Percentiles rank a stretch among this genome's conserved stretches.
Conservation (phyloP, 1,139 yeast genomes). For the Pneumocystis sp. region DNA sequence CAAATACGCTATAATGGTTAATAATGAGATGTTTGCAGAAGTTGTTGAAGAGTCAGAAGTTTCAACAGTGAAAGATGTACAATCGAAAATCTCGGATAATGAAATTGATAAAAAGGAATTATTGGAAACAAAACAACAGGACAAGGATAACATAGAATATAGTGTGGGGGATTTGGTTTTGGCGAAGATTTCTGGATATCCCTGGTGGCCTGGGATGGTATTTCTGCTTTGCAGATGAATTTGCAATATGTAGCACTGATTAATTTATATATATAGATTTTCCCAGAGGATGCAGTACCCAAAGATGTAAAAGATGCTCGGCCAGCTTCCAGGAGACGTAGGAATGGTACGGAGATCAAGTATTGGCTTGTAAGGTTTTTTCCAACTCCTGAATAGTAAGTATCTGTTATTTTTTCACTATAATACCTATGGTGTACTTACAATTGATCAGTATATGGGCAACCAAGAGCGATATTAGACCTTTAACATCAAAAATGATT, state of each 20-base stretch:
- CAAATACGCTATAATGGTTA: neutral
- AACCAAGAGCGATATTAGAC: neutral
- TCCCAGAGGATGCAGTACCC: neutral
- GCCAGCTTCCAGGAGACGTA: neutral
- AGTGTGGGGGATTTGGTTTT: constrained; percentile 6
- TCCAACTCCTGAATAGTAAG: neutral
- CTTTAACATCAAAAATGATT: neutral
- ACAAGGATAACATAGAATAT: neutral
- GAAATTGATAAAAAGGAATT: neutral
- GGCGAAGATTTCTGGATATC: constrained; percentile 9
- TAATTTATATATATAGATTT: neutral
- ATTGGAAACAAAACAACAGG: neutral
- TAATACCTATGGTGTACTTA: neutral
- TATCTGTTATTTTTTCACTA: neutral
- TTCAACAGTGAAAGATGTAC: neutral
- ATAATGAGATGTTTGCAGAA: neutral
- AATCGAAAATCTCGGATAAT: neutral
- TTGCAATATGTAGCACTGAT: neutral
- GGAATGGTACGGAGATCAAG: neutral
- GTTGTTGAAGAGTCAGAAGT: neutral
- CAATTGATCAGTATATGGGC: neutral
- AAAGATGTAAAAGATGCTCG: neutral
- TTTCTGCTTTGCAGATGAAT: neutral
- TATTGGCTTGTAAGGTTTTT: neutral
- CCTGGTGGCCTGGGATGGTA: constrained; percentile 12